Evolutionary conservation across 1,139 yeast species (phyloP).

Genomic region (Suhomyces bolitotheri): DNA sequence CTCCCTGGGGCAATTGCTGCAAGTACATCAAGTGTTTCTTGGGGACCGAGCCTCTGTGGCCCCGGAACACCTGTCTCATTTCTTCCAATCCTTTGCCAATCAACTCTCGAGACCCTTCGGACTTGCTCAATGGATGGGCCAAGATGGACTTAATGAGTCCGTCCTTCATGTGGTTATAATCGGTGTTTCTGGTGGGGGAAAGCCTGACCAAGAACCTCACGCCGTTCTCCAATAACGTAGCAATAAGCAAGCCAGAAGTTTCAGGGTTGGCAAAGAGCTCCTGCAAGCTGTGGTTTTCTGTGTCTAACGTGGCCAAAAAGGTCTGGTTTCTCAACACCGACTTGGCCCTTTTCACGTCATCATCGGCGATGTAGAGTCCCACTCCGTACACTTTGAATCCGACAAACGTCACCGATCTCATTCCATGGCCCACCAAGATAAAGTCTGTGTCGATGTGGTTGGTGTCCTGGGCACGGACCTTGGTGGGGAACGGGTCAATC

Average conservation of each 20-base stretch:
- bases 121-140: slow-evolving; percentile 51
- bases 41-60: slow-evolving; percentile 60
- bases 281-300: slow-evolving; percentile 15
- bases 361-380: slow-evolving; percentile 71
- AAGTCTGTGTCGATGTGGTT: slow-evolving; percentile 30
- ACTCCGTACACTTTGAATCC: slow-evolving; percentile 84
- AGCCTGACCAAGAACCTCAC: slow-evolving; percentile 70
- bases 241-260: slow-evolving; percentile 50
- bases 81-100: slow-evolving; percentile 57
- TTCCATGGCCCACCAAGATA: slow-evolving; percentile 73
- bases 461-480: slow-evolving; percentile 23
- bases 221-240: slow-evolving; percentile 57
- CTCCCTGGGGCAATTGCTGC: slow-evolving; percentile 47
- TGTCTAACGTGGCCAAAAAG: slow-evolving; percentile 11
- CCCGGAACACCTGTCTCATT: slow-evolving; percentile 49
- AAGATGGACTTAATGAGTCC: slow-evolving; percentile 80
- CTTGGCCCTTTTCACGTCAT: slow-evolving; percentile 52
- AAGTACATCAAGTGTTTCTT: slow-evolving; percentile 60
- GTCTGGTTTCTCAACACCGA: slow-evolving; percentile 34
- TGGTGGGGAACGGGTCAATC: slow-evolving; percentile 53
- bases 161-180: slow-evolving; percentile 83
- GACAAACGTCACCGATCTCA: slow-evolving; percentile 77
- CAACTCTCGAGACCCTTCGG: slow-evolving; percentile 26
- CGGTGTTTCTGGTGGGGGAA: slow-evolving; percentile 86
- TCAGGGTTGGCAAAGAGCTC: slow-evolving; percentile 30